Evolutionary conservation across 2,329 filamentous ascomycete species (phyloP).

Genomic region (Cercospora berteroae): DNA sequence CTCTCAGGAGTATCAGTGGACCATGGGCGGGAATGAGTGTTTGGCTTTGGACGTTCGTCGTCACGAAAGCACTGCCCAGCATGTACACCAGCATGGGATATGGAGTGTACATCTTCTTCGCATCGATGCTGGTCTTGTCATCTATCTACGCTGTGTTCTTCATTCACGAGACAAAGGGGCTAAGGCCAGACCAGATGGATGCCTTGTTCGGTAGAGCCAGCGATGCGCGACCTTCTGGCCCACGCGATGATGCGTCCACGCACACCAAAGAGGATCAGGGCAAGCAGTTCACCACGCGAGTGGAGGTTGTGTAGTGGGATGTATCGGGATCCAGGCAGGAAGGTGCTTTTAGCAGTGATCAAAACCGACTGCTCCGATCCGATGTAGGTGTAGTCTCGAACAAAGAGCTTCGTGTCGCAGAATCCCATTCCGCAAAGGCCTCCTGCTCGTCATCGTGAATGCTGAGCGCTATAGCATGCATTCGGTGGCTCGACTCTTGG

Average conservation of each 20-base stretch:
- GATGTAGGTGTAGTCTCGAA: neutral
- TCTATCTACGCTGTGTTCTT: conserved; percentile 43
- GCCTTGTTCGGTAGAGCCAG: conserved; percentile 37
- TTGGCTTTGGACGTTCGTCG: conserved; percentile 40
- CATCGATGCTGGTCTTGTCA: conserved; percentile 38
- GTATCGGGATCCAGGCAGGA: neutral
- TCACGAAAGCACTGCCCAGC: conserved; percentile 43
- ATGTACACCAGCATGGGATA: conserved; percentile 44
- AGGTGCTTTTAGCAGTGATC: neutral
- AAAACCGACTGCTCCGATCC: neutral
- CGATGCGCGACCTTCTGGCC: neutral
- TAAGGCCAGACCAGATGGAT: conserved; percentile 42
- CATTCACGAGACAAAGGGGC: conserved; percentile 42
- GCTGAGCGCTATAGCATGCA: neutral
- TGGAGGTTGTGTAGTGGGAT: neutral
- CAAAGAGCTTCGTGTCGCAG: neutral
- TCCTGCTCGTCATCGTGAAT: neutral
- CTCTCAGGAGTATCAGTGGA: conserved; percentile 41
- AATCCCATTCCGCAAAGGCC: neutral
- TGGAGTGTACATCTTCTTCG: conserved; percentile 46
- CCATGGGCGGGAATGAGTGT: conserved; percentile 40
- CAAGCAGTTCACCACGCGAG: neutral
- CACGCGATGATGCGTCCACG: neutral
- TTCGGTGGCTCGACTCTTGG: neutral
- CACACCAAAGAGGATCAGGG: neutral